A percentile compares a stretch with the other conserved stretches of the same genome.
These are phyloP conservation scores for Syzygium malaccense DNA, from an alignment of 441 rosid genomes.

Conservation along the genomic window DNA sequence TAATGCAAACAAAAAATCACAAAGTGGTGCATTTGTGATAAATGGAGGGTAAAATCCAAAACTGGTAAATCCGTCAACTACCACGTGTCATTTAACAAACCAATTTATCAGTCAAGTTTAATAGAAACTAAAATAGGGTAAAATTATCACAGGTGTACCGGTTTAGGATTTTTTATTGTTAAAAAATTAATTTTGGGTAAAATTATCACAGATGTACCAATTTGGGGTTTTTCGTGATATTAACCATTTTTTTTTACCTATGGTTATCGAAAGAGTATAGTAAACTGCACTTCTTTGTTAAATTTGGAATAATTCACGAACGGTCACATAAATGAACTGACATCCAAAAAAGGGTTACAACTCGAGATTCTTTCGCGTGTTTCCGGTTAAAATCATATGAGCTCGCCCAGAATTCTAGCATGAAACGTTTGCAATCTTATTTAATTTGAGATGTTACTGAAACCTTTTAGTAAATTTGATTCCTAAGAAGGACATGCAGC, in stretches of 20 bases:
- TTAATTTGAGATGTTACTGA: background rate
- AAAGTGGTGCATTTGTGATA: too few species aligned
- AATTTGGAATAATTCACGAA: background rate
- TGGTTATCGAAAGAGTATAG: background rate
- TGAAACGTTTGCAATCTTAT: background rate
- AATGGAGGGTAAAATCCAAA: too few species aligned
- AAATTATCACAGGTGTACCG: too few species aligned
- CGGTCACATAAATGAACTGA: background rate
- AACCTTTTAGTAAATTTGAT: background rate
- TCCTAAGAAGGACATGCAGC: background rate
- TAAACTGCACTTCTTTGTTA: background rate
- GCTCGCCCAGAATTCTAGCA: background rate
- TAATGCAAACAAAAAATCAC: too few species aligned
- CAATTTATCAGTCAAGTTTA: too few species aligned
- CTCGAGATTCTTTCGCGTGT: background rate
- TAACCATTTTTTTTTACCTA: background rate
- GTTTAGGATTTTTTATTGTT: too few species aligned
- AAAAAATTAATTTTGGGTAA: too few species aligned
- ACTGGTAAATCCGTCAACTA: too few species aligned
- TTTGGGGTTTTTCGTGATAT: too few species aligned
- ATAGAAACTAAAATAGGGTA: too few species aligned
- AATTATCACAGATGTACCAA: too few species aligned
- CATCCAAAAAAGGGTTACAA: background rate
- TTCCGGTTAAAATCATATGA: background rate
- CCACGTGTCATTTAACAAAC: too few species aligned